Base-by-base conservation (phyloP, 805 yeast species). In the Barnettozyma vustinii region DNA sequence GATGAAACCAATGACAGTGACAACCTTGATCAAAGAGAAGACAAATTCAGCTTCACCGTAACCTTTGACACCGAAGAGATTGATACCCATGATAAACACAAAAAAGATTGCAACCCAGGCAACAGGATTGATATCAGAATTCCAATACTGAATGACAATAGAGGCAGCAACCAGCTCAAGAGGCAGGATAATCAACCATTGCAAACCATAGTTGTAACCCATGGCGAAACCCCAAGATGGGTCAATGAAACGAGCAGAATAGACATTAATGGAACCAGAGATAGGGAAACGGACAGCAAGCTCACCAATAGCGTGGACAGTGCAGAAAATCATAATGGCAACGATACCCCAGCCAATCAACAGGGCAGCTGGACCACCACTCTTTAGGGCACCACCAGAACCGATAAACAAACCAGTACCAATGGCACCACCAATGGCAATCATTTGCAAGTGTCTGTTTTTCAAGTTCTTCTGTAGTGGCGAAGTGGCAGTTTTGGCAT, bases 361-460 rank as follows among this genome's bases (percentile, higher is more conserved):
- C 16, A 58, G 40, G 32, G 60, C 56, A 21, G 74, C 63, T 25
- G 92, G 91, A 35, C 92, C 92, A 61, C 88, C 86, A 26, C 75
- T 70, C 27, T 72, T 53, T 44, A 85, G 67, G 5, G 86, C 78
- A 23, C 74, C 65, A 51, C 87, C 87, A 2, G 89, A 77, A 60
- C 89, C 88, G 30, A 87, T 83, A 53, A 87, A 79, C 46, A 87
- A 72, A 60, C 94, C 96, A 9, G 92, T 83, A 57, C 96, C 96
- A 56, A 87, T 86, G 51, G 85, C 77, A 40, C 92, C 91, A 56
- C 92, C 94, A 52, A 87, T 72, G 45, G 94, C 90, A 70, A 87
- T 86, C 83, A 86, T 76, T 54, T 84, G 86, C 55, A 87, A 67
- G 62, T 86, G 92, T 62, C 90, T 74, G 20, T 54, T 46, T 37